Percentiles rank a stretch among this genome's conserved stretches.
phyloP scores from a whole-genome alignment of 202 grass and related monocot species.

The Dendrocalamus latiflorus region DNA sequence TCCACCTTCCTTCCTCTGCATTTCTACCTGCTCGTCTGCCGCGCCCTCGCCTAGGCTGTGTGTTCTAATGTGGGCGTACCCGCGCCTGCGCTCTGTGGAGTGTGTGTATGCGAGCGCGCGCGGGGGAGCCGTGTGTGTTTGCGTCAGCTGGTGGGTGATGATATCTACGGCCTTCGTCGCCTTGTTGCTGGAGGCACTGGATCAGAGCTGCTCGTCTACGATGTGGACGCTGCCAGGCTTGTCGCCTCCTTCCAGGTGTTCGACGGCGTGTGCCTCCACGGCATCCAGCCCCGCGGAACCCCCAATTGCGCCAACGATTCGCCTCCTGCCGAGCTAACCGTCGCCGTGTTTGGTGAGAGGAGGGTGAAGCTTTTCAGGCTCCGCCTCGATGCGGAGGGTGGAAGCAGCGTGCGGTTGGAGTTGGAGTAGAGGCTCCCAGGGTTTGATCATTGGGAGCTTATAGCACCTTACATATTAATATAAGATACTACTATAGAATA shows the following conservation, averaged over 20 bases:
- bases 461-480: too few relatives aligned
- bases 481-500: too few relatives aligned
- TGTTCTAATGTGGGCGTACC: too few relatives aligned
- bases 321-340: background rate
- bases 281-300: constrained; percentile 38
- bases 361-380: constrained; percentile 61
- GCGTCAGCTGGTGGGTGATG: background rate
- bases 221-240: constrained; percentile 31
- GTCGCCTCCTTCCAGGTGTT: constrained; percentile 59
- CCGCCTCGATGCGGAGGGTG: background rate
- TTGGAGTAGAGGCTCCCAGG: constrained; percentile 47
- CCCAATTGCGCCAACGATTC: background rate
- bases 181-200: constrained; percentile 48
- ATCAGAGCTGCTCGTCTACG: constrained; percentile 66
- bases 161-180: background rate
- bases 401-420: constrained; percentile 20
- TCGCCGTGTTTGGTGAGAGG: constrained; percentile 62
- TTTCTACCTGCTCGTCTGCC: background rate
- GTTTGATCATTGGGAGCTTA: constrained; percentile 86
- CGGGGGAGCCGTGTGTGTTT: background rate
- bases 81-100: too few relatives aligned
- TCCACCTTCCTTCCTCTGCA: background rate
- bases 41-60: too few relatives aligned
- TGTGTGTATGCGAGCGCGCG: too few relatives aligned
- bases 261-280: constrained; percentile 71